Evolutionary conservation across 179 eudicot species (phyloP).

Genomic region (Beta corolliflora): DNA sequence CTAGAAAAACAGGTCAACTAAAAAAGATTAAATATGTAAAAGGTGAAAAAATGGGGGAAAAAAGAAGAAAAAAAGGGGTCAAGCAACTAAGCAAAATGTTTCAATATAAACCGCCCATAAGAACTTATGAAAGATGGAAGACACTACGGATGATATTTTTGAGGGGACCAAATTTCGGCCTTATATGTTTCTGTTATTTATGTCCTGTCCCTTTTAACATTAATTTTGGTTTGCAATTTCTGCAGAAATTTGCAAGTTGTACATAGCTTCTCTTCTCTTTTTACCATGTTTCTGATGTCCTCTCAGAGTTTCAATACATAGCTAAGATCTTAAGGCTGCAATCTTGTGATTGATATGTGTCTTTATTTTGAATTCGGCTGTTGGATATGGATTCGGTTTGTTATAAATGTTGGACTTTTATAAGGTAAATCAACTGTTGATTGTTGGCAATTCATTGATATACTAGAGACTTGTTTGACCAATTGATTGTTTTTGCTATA

Average conservation of each 20-base stretch:
- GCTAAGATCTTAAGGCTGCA: neutral
- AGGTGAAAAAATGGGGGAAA: neutral
- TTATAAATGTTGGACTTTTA: too few species aligned
- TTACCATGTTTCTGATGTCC: neutral
- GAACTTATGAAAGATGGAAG: neutral
- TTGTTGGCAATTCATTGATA: too few species aligned
- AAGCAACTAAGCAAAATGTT: too few species aligned
- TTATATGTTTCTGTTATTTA: neutral
- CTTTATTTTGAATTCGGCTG: too few species aligned
- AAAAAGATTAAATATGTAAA: neutral
- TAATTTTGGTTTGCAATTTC: neutral
- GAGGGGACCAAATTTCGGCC: conserved; percentile 5
- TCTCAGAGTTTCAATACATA: neutral
- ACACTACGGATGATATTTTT: neutral
- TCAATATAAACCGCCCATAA: neutral
- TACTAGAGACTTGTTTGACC: too few species aligned
- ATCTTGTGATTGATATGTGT: neutral
- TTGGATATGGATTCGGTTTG: too few species aligned
- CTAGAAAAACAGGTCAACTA: too few species aligned
- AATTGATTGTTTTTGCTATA: too few species aligned
- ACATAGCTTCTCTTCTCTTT: neutral
- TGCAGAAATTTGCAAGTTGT: conserved; percentile 19
- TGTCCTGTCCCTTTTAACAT: conserved; percentile 18
- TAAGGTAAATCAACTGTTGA: too few species aligned
- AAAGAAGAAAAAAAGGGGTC: too few species aligned